Evolutionary conservation across 441 rosid species (phyloP), one percentile per base, ranked within the genome.

Genomic region (Kokia cookei): DNA sequence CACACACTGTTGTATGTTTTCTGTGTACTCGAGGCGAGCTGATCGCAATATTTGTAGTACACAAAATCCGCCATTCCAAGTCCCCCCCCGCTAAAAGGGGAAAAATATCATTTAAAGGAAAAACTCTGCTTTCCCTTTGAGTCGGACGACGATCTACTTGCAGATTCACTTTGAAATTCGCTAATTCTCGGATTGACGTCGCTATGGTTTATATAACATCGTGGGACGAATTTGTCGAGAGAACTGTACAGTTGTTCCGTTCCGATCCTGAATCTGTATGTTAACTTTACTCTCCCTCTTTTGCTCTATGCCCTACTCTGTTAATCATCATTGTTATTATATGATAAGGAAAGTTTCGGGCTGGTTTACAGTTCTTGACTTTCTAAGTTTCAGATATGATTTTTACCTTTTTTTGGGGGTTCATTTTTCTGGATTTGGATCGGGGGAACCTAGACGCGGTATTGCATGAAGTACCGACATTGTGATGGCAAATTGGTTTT

Each of bases 401-500:
- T 64, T 24, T 63, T 53, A 17, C 62, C 66, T 14, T 65, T 7
- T 77, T 57, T 74, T 67, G 3, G 40, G 72, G 5, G 17, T 2
- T 61, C 26, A 1, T 42, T 55, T 61, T 77, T 43, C 53, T 43
- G 45, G 53, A 13, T 51, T 61, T 59, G 74, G 66, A 68, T 79
- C 54, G 22, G 65, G 65, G 81, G 82, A 37, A 55, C 22, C 48
- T 78, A 95, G 98, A 90, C 98, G 60, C 88, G 98, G 60, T 95
- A 93, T 83, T 85, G 86, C 27, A 89, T 91, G 85, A 95, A 95
- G 90, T 95, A 91, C 82, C 80, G 98, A 64, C 97, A 91, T 71
- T 90, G 96, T 37, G 97, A 95, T 11, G 98, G 98, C 70, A 93
- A 90, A 77, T 84, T 95, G 90, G 93, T 95, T 84, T 96, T 95